Base-by-base conservation (phyloP, 345 rosid species). In the Eutrema japonicum region DNA sequence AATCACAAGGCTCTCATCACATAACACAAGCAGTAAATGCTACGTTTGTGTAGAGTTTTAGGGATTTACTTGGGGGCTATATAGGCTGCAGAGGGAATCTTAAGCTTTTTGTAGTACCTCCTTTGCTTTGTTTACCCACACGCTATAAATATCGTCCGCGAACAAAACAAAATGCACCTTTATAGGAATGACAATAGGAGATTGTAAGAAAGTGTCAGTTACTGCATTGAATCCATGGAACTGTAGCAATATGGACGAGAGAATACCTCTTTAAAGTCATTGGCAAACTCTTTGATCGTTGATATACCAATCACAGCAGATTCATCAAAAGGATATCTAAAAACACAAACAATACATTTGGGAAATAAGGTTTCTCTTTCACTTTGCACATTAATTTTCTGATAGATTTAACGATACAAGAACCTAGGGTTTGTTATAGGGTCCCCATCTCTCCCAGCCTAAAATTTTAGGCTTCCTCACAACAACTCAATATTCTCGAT, bases 121-220 rank as follows among this genome's bases (percentile, higher is more conserved):
- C 78, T 80, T 83, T 35, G 97, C 97, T 77, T 85, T 89, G 79
- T 70, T 76, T 56, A 85, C 27, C 99, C 98, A 95, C 50, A 71
- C 82, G 53, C 78, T 64, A 29, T 78, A 86, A 16, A 86, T 81
- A 11, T 92, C 83, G 22, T 86, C 92, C 0, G 77, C 50, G 69
- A 95, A 87, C 72, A 90, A 79, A 53, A 87, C 92, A 72, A 89
- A 88, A 72, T 94, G 93, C 70, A 89, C 94, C 98, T 93, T 86
- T 60, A 72, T 32, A 68, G 37, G 61, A 61, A 37, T 8, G 55
- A 64, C 30, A 62, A 62, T 6, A 78, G 1, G 35, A 57, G 69
- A 29, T 16, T 16, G 29, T 10, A 58, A 11, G 73, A 53, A 46
- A 26, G 30, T 16, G 41, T 50, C 42, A 40, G 75, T 14, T 10